Evolutionary conservation across 2,329 filamentous ascomycete species (phyloP).

Genomic region (Fusarium sp.): DNA sequence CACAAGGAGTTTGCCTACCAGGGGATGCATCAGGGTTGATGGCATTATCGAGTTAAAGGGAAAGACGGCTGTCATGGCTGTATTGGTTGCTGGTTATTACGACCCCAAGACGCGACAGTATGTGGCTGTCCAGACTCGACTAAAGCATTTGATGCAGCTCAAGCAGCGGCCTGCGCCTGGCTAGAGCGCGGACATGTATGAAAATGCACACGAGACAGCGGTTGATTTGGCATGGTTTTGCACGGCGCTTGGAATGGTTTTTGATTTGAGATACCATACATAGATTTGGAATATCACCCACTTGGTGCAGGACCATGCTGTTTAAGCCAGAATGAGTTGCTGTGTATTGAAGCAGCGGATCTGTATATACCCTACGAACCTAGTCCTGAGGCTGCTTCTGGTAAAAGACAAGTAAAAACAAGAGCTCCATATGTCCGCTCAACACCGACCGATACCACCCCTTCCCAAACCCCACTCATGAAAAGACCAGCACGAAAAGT

Average conservation of each 20-base stretch:
- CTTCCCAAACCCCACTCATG: conserved; percentile 16
- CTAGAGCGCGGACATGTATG: conserved; percentile 18
- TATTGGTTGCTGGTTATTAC: conserved; percentile 64
- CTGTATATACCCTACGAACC: conserved; percentile 14
- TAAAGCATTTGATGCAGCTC: conserved; percentile 55
- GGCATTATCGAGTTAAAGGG: conserved; percentile 64
- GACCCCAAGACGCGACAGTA: conserved; percentile 63
- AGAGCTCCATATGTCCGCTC: conserved; percentile 5
- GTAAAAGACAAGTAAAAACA: conserved; percentile 6
- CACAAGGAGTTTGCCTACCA: conserved; percentile 54
- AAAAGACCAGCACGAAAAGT: conserved; percentile 6
- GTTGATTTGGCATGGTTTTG: conserved; percentile 34
- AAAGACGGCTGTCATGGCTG: conserved; percentile 55
- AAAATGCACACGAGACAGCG: conserved; percentile 1
- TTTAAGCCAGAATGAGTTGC: not conserved
- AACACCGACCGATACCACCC: conserved; percentile 27
- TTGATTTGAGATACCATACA: conserved; percentile 45
- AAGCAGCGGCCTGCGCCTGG: conserved; percentile 50
- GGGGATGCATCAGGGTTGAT: conserved; percentile 62
- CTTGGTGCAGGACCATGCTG: conserved; percentile 12
- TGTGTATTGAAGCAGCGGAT: conserved; percentile 3
- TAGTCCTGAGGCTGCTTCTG: not conserved
- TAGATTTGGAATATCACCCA: conserved; percentile 34
- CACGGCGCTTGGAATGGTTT: conserved; percentile 41
- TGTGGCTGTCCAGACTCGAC: conserved; percentile 52